Percentiles rank a stretch among this genome's conserved stretches.
Conservation (phyloP, 2,329 filamentous ascomycete species). For the Diaporthe sp. region DNA sequence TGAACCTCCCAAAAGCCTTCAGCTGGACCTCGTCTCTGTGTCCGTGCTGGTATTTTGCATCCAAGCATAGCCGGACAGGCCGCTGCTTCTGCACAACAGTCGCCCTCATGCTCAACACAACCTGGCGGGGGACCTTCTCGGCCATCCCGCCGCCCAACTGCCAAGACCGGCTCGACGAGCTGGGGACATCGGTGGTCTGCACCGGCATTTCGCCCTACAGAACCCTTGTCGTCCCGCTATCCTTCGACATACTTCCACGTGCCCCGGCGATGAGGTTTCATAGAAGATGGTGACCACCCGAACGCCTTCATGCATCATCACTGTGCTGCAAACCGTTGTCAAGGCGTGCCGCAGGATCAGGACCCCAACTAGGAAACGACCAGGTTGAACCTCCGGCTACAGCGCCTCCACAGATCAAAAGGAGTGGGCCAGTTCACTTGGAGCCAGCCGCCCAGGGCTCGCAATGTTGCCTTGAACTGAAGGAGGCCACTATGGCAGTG, state of each 20-base stretch:
- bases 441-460: not conserved
- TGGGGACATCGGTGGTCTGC: not conserved
- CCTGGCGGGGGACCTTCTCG: not conserved
- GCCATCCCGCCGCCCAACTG: slow-evolving; percentile 2
- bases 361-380: not conserved
- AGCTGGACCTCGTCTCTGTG: not conserved
- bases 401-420: not conserved
- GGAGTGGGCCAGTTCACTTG: not conserved
- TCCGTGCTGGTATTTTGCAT: not conserved
- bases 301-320: slow-evolving; percentile 4
- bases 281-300: not conserved
- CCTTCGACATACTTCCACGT: not conserved
- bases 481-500: not conserved
- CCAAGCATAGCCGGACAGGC: not conserved
- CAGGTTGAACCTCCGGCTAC: not conserved
- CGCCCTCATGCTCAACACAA: not conserved
- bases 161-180: not conserved
- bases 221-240: not conserved
- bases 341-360: slow-evolving; percentile 1
- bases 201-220: not conserved
- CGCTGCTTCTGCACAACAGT: not conserved
- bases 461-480: not conserved
- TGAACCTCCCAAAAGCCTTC: slow-evolving; percentile 2
- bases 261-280: not conserved
- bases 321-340: slow-evolving; percentile 13